These are phyloP conservation scores for Sphagnum tenellum DNA, from an alignment of 225 moss, liverwort and hornwort species.

Conservation along the genomic window DNA sequence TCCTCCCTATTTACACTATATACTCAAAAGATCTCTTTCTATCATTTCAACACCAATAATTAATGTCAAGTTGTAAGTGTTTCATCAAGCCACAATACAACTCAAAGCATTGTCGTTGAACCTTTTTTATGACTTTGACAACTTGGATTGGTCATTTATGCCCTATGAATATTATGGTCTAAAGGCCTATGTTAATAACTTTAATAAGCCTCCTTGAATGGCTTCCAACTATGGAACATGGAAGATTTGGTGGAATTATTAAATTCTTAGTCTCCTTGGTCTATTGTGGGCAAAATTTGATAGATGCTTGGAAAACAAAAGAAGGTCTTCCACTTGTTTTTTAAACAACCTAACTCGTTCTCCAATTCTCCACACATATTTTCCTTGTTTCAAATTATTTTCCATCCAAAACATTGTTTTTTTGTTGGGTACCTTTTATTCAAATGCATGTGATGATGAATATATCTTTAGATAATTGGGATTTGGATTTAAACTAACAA, in stretches of 20 bases:
- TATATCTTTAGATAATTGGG: too few relatives aligned
- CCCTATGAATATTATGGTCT: neutral
- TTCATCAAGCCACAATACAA: neutral
- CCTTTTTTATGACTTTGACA: neutral
- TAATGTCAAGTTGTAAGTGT: neutral
- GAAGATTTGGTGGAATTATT: neutral
- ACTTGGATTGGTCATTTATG: neutral
- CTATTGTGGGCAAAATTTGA: neutral
- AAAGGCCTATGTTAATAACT: neutral
- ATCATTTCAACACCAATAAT: neutral
- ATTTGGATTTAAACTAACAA: too few relatives aligned
- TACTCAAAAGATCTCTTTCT: neutral
- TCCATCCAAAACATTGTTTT: too few relatives aligned
- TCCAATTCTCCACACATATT: neutral
- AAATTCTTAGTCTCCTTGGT: neutral
- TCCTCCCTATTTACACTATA: too few relatives aligned
- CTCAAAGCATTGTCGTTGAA: neutral
- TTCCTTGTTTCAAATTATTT: neutral
- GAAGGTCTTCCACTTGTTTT: neutral
- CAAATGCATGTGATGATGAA: too few relatives aligned
- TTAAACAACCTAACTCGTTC: neutral
- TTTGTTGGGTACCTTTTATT: too few relatives aligned
- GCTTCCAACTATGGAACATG: neutral
- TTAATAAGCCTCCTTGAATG: neutral
- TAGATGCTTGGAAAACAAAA: neutral